These are phyloP conservation scores for Gynostemma pentaphyllum DNA, from an alignment of 306 rosid species.

Conservation along the genomic window DNA sequence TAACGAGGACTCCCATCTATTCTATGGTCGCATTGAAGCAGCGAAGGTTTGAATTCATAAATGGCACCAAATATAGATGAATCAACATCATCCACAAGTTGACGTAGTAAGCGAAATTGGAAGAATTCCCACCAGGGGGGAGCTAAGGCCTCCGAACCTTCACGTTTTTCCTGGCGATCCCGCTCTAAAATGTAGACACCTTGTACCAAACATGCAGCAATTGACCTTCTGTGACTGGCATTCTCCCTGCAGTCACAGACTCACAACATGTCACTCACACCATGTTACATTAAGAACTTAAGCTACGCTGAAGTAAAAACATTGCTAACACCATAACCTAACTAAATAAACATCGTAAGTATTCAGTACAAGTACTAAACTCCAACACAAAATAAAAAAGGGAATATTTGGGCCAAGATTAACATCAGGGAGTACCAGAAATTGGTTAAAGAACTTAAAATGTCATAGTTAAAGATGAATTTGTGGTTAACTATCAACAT, in stretches of 20 bases:
- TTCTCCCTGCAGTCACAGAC: conserved; percentile 47
- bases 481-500: background rate
- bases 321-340: background rate
- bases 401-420: background rate
- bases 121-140: conserved; percentile 85
- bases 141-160: conserved; percentile 56
- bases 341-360: background rate
- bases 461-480: background rate
- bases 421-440: background rate
- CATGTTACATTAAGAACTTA: background rate
- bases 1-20: conserved; percentile 46
- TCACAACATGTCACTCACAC: no score
- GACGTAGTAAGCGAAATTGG: conserved; percentile 55
- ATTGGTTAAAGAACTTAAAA: background rate
- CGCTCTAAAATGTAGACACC: conserved; percentile 74
- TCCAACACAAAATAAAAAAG: background rate
- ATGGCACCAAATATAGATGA: conserved; percentile 72
- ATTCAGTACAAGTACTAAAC: background rate
- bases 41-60: conserved; percentile 64
- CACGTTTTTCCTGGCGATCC: conserved; percentile 60
- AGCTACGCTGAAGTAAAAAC: background rate
- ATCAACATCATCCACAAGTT: conserved; percentile 66
- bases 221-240: conserved; percentile 51
- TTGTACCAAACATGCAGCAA: conserved; percentile 88
- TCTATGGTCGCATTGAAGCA: conserved; percentile 24